These are phyloP conservation scores for Didymella lethalis DNA, from an alignment of 2,329 filamentous ascomycete genomes.

Conservation along the genomic window DNA sequence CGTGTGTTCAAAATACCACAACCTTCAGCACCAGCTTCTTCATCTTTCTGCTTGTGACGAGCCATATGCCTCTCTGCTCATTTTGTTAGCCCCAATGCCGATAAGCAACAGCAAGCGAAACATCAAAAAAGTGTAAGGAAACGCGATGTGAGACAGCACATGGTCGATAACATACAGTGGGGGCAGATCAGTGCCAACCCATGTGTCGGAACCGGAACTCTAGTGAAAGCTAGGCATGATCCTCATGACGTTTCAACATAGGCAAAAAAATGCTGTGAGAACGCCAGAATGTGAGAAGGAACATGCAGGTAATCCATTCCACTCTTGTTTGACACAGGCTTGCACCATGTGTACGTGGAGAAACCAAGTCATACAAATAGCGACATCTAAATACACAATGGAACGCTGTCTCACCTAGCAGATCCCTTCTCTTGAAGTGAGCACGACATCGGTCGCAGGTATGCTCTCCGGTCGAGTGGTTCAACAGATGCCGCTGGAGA, in stretches of 20 bases:
- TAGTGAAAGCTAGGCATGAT: not conserved
- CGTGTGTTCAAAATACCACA: slow-evolving; percentile 62
- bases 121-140: not conserved
- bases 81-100: slow-evolving; percentile 30
- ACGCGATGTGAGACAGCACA: not conserved
- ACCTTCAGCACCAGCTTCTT: slow-evolving; percentile 63
- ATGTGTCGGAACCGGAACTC: not conserved
- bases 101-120: not conserved
- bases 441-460: slow-evolving; percentile 67
- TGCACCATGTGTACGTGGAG: not conserved
- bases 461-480: slow-evolving; percentile 69
- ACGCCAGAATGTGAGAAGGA: not conserved
- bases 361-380: not conserved
- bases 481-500: slow-evolving; percentile 92
- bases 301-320: not conserved
- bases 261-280: not conserved
- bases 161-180: slow-evolving; percentile 14
- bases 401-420: slow-evolving; percentile 58
- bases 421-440: slow-evolving; percentile 68
- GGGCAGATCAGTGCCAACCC: slow-evolving; percentile 1
- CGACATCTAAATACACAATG: not conserved
- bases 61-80: slow-evolving; percentile 64
- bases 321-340: not conserved
- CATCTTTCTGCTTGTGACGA: slow-evolving; percentile 62
- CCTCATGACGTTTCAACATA: not conserved